phyloP scores from a whole-genome alignment of 495 filamentous ascomycete species.

The Penicillium cosmopolitanum region DNA sequence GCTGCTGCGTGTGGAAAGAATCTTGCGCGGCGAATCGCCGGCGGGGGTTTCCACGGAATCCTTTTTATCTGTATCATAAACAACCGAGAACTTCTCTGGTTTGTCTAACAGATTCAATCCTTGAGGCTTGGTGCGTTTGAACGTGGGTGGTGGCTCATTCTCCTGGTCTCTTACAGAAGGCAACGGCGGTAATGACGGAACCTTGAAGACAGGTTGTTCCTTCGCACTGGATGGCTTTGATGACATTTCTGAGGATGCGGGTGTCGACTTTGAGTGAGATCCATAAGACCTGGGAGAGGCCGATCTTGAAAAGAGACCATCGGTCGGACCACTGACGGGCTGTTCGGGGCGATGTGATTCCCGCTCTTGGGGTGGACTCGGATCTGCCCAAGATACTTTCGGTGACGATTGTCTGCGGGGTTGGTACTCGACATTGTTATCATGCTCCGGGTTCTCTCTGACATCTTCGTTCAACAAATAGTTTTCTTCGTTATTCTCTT shows the following conservation, averaged over 20 bases:
- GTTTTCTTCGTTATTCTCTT: constrained; percentile 61
- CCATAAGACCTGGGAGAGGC: constrained; percentile 47
- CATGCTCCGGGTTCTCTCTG: constrained; percentile 29
- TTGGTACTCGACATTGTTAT: constrained; percentile 35
- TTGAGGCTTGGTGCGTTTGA: constrained; percentile 68
- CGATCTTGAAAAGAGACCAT: constrained; percentile 42
- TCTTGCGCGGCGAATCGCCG: constrained; percentile 65
- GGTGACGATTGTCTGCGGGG: constrained; percentile 43
- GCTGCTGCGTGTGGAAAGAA: constrained; percentile 69
- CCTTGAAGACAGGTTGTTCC: constrained; percentile 63
- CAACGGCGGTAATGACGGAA: constrained; percentile 62
- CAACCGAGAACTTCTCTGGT: constrained; percentile 56
- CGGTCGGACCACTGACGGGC: constrained; percentile 24
- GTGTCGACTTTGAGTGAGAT: constrained; percentile 47
- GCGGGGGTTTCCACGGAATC: constrained; percentile 44
- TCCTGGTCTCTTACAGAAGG: constrained; percentile 73
- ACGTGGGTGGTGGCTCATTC: constrained; percentile 77
- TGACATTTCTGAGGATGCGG: constrained; percentile 43
- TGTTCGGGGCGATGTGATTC: constrained; percentile 33
- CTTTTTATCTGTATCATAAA: constrained; percentile 54
- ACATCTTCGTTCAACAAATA: constrained; percentile 36
- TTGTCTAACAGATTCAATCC: constrained; percentile 61
- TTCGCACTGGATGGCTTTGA: constrained; percentile 41
- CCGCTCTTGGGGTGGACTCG: constrained; percentile 36
- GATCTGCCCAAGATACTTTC: constrained; percentile 52